Percentiles rank a stretch among this genome's conserved stretches.
These are phyloP conservation scores for Rhodotorula babjevae DNA, from an alignment of 768 basidiomycete genomes.

Conservation along the genomic window DNA sequence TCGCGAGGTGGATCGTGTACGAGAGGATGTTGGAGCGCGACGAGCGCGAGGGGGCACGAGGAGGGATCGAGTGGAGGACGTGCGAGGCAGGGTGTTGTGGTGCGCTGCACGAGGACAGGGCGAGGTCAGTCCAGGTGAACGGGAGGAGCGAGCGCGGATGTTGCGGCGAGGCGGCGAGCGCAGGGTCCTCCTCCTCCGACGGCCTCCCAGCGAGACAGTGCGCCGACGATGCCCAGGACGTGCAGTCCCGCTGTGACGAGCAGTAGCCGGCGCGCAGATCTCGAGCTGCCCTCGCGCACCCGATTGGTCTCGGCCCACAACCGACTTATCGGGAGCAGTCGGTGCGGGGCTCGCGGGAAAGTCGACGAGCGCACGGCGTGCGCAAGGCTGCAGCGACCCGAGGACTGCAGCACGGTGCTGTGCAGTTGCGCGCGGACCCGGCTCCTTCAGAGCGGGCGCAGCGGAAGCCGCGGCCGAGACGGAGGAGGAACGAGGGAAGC, in stretches of 20 bases:
- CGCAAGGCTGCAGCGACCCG: too few species aligned
- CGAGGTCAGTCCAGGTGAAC: neutral
- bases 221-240: too few species aligned
- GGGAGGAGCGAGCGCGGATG: too few species aligned
- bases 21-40: conserved; percentile 39
- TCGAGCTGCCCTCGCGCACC: neutral
- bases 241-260: neutral
- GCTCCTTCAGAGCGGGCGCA: neutral
- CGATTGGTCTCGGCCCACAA: neutral
- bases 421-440: too few species aligned
- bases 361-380: too few species aligned
- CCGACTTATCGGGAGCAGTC: neutral
- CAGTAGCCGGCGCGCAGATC: neutral
- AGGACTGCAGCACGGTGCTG: too few species aligned
- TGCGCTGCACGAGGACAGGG: conserved; percentile 5
- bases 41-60: conserved; percentile 36
- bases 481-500: neutral
- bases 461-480: neutral
- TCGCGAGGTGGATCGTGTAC: conserved; percentile 37
- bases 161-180: too few species aligned
- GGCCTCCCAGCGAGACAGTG: too few species aligned
- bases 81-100: conserved; percentile 39
- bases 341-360: neutral
- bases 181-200: too few species aligned
- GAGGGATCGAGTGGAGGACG: conserved; percentile 37